Conservation (phyloP, 345 rosid genomes). For the Pistacia atlantica region DNA sequence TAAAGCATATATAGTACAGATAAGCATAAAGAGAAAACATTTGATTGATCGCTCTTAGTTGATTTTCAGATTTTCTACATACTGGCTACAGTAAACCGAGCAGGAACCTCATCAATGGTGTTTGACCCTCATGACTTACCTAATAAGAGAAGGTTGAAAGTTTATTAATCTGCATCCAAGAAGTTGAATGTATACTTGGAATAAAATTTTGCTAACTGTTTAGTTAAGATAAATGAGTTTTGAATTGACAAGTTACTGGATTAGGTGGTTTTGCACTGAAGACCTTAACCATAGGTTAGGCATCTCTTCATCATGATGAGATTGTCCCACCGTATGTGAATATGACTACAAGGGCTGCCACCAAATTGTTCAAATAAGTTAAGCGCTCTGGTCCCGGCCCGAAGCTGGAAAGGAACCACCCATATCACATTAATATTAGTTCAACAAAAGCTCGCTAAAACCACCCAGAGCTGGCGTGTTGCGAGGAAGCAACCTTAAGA, state of each 20-base stretch:
- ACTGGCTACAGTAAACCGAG: too few relatives aligned
- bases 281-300: conserved; percentile 14
- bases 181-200: conserved; percentile 12
- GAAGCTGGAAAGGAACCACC: conserved; percentile 21
- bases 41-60: conserved; percentile 3
- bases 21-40: conserved; percentile 9
- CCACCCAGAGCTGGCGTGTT: neutral
- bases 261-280: conserved; percentile 46
- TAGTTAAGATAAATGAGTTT: conserved; percentile 10
- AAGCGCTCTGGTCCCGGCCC: neutral
- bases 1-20: too few relatives aligned
- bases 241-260: neutral
- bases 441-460: neutral
- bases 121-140: conserved; percentile 5
- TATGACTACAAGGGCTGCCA: conserved; percentile 13
- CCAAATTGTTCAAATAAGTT: neutral
- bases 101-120: neutral
- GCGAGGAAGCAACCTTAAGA: neutral
- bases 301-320: conserved; percentile 2
- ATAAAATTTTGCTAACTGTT: conserved; percentile 1
- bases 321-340: conserved; percentile 18
- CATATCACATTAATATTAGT: neutral
- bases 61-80: neutral
- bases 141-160: neutral
- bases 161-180: conserved; percentile 13